phyloP scores from a whole-genome alignment of 805 yeast genomes.

The Nadsonia fulvescens region DNA sequence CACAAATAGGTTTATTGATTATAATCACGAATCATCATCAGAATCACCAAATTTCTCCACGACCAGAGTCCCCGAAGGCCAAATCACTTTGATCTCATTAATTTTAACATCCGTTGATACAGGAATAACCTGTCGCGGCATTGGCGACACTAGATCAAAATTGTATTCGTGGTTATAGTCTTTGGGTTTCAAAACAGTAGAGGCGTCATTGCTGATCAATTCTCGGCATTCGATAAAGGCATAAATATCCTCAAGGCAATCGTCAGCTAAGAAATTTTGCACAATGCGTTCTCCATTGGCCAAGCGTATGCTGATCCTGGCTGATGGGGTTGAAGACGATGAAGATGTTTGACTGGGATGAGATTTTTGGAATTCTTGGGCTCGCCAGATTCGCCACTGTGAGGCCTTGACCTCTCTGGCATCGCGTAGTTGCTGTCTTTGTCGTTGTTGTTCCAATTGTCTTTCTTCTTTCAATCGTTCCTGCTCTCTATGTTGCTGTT shows the following conservation, averaged over 20 bases:
- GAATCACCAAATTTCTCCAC: slow-evolving; percentile 21
- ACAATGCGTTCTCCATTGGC: slow-evolving; percentile 42
- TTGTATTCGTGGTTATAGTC: slow-evolving; percentile 28
- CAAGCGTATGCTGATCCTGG: slow-evolving; percentile 56
- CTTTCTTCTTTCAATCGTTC: slow-evolving; percentile 9
- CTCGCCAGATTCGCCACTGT: slow-evolving; percentile 36
- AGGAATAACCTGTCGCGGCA: slow-evolving; percentile 34
- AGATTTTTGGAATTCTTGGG: slow-evolving; percentile 13
- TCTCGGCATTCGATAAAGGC: slow-evolving; percentile 45
- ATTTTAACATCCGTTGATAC: slow-evolving; percentile 18
- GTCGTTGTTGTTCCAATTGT: slow-evolving; percentile 4
- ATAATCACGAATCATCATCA: slow-evolving; percentile 1
- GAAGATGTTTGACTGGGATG: background rate
- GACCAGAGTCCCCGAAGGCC: slow-evolving; percentile 50
- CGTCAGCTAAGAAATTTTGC: slow-evolving; percentile 28
- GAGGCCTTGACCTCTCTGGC: slow-evolving; percentile 12
- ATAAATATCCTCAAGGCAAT: slow-evolving; percentile 43
- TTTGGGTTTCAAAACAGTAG: slow-evolving; percentile 17
- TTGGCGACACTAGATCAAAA: slow-evolving; percentile 36
- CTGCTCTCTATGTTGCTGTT: slow-evolving; percentile 17
- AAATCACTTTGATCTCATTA: slow-evolving; percentile 28
- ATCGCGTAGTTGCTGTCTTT: slow-evolving; percentile 7
- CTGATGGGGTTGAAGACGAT: slow-evolving; percentile 13
- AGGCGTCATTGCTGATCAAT: slow-evolving; percentile 10
- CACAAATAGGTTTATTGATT: background rate